Percentiles rank a stretch among this genome's conserved stretches.
Evolutionary conservation across 345 rosid genomes (phyloP).

Genomic region (Erysimum cheiranthoides): DNA sequence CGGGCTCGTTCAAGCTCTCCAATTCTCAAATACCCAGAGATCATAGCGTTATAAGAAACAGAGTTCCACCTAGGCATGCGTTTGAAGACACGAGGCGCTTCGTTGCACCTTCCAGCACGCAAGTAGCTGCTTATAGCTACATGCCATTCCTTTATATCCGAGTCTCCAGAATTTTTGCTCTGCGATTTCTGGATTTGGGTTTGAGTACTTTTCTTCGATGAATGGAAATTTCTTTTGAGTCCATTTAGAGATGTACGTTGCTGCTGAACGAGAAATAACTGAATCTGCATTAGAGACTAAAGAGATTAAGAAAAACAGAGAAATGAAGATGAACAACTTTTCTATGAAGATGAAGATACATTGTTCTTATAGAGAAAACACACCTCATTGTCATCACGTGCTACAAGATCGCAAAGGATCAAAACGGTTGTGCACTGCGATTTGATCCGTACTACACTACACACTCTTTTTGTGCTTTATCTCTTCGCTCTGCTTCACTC

Average conservation of each 20-base stretch:
- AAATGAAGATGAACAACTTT: too few species aligned
- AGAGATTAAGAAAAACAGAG: too few species aligned
- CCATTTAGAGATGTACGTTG: conserved; percentile 7
- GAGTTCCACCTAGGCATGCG: conserved; percentile 66
- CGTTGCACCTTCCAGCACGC: conserved; percentile 53
- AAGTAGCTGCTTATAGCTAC: conserved; percentile 58
- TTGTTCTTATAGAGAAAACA: too few species aligned
- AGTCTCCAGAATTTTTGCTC: conserved; percentile 40
- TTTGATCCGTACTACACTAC: background rate
- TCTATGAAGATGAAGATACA: too few species aligned
- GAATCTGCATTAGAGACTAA: background rate
- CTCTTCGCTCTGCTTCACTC: too few species aligned
- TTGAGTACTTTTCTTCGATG: conserved; percentile 44
- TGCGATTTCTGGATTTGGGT: conserved; percentile 34
- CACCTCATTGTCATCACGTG: too few species aligned
- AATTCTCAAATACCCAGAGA: conserved; percentile 54
- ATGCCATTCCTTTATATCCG: conserved; percentile 59
- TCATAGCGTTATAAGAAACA: conserved; percentile 65
- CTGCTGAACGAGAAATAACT: background rate
- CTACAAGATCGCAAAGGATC: too few species aligned
- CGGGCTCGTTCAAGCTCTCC: conserved; percentile 52
- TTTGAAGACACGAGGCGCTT: conserved; percentile 55
- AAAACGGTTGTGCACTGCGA: too few species aligned
- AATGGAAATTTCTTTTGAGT: conserved; percentile 38
- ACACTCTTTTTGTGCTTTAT: too few species aligned